These are phyloP conservation scores for Rhizopogon roseolus DNA, from an alignment of 768 basidiomycete species.

Conservation along the genomic window DNA sequence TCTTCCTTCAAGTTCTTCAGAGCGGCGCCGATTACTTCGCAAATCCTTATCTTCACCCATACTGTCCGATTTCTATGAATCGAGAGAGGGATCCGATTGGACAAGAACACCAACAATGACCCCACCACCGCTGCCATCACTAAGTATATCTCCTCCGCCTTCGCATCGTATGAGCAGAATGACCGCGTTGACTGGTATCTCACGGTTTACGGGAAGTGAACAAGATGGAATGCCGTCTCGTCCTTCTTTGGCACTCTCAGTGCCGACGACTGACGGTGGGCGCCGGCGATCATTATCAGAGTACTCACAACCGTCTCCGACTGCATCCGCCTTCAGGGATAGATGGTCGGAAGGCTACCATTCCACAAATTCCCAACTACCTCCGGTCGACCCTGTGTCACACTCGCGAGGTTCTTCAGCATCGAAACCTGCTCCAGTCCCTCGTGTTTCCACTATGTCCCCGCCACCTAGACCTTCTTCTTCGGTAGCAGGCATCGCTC, in stretches of 20 bases:
- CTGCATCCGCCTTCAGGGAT: constrained; percentile 77
- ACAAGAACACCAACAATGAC: constrained; percentile 29
- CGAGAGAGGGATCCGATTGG: constrained; percentile 18
- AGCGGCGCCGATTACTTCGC: constrained; percentile 28
- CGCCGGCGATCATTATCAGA: constrained; percentile 59
- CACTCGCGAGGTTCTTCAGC: constrained; percentile 17
- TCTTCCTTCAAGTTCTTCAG: constrained; percentile 20
- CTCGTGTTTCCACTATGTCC: constrained; percentile 33
- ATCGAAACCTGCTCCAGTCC: constrained; percentile 9
- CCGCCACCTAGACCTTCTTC: constrained; percentile 63
- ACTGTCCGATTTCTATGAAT: constrained; percentile 40
- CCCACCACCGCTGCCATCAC: constrained; percentile 41
- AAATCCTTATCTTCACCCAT: constrained; percentile 51
- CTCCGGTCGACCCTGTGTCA: constrained; percentile 6
- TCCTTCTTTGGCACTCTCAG: constrained; percentile 48
- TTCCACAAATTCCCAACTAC: constrained; percentile 20
- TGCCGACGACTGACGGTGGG: constrained; percentile 27
- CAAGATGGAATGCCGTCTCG: constrained; percentile 28
- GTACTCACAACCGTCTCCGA: constrained; percentile 69
- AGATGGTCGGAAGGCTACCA: constrained; percentile 33
- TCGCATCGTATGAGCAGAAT: constrained; percentile 22
- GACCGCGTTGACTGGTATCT: constrained; percentile 10
- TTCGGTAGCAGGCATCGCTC: constrained; percentile 48
- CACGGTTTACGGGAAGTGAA: constrained; percentile 36
- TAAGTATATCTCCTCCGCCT: constrained; percentile 25